Evolutionary conservation across 768 basidiomycete species (phyloP).

Genomic region (Amanita jacksonii): DNA sequence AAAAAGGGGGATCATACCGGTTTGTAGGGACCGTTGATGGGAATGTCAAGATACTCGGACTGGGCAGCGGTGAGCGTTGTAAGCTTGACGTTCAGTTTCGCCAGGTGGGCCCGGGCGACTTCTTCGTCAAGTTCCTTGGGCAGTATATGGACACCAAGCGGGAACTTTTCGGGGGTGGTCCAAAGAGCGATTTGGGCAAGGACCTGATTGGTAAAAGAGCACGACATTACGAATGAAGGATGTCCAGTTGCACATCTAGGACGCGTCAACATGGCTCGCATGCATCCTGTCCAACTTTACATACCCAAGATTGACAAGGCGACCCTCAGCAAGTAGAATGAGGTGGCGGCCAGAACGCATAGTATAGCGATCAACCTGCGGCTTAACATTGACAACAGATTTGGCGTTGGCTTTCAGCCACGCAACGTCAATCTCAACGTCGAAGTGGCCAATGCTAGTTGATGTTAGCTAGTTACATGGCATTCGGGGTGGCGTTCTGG

Average conservation of each 20-base stretch:
- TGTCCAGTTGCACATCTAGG: conserved; percentile 91
- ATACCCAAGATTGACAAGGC: conserved; percentile 96
- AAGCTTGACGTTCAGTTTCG: conserved; percentile 89
- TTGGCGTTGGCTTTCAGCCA: conserved; percentile 95
- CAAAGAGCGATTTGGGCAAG: conserved; percentile 97
- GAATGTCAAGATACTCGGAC: conserved; percentile 87
- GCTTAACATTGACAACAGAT: conserved; percentile 84
- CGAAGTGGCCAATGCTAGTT: conserved; percentile 74
- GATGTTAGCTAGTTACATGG: not conserved
- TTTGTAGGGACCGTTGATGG: conserved; percentile 63
- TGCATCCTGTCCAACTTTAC: conserved; percentile 14
- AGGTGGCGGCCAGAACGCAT: conserved; percentile 89
- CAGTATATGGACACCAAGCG: conserved; percentile 95
- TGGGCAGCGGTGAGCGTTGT: conserved; percentile 66
- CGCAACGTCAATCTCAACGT: conserved; percentile 91
- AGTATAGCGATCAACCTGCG: conserved; percentile 97
- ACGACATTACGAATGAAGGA: conserved; percentile 99
- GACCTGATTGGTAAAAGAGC: conserved; percentile 98
- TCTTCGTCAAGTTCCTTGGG: conserved; percentile 99
- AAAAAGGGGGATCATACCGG: conserved; percentile 22
- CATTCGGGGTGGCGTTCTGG: conserved; percentile 8
- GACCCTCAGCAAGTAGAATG: conserved; percentile 96
- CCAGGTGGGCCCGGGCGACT: conserved; percentile 93
- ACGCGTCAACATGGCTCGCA: conserved; percentile 6
- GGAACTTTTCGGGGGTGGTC: conserved; percentile 88